Conservation (phyloP, 805 yeast genomes). For the Tetrapisispora taiwanensis region DNA sequence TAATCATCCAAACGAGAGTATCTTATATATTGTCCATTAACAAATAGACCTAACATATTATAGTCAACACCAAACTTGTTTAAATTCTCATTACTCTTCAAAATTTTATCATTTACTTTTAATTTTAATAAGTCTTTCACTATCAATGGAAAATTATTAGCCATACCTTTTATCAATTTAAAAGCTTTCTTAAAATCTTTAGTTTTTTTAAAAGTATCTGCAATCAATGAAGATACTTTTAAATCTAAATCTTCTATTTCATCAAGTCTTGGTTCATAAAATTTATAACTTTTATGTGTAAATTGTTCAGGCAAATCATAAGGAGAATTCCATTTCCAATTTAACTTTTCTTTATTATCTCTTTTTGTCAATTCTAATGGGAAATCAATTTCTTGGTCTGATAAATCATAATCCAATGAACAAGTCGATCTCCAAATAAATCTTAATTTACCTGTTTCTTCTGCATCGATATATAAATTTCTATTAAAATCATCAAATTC, state of each 20-base stretch:
- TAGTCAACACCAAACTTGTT: conserved; percentile 22
- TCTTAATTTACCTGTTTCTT: conserved; percentile 48
- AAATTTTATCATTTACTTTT: conserved; percentile 6
- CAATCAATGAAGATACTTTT: conserved; percentile 58
- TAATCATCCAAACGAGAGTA: conserved; percentile 16
- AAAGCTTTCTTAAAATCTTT: conserved; percentile 29
- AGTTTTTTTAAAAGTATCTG: conserved; percentile 28
- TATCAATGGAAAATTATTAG: conserved; percentile 33
- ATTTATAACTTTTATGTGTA: conserved; percentile 29
- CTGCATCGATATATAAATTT: conserved; percentile 49
- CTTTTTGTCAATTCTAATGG: conserved; percentile 21
- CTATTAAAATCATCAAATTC: conserved; percentile 48
- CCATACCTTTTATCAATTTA: conserved; percentile 28
- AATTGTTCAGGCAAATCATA: conserved; percentile 33
- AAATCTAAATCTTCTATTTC: conserved; percentile 38
- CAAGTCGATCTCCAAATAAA: conserved; percentile 68
- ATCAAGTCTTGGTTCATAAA: conserved; percentile 11
- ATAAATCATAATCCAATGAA: conserved; percentile 7
- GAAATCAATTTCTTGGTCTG: conserved; percentile 9
- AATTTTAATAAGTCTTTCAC: conserved; percentile 11
- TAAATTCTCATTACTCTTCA: conserved; percentile 10
- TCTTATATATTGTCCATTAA: conserved; percentile 26
- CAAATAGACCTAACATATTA: conserved; percentile 23
- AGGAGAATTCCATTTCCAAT: conserved; percentile 23
- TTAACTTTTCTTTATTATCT: conserved; percentile 24